Conservation (phyloP, 2,329 filamentous ascomycete genomes). For the Aspergillus texensis region DNA sequence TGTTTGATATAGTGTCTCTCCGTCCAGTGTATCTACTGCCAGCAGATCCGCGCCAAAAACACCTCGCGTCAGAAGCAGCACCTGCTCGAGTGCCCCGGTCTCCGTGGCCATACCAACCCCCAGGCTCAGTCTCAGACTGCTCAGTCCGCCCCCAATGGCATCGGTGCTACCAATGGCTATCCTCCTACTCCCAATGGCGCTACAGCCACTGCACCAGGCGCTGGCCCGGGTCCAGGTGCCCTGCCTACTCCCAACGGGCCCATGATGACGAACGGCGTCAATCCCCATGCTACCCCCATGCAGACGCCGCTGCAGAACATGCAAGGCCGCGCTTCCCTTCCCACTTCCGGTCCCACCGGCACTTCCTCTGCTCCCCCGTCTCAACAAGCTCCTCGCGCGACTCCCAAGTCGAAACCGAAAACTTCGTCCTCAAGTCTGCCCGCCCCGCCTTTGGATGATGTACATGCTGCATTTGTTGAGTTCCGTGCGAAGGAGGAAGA, state of each 20-base stretch:
- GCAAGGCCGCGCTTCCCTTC: constrained; percentile 43
- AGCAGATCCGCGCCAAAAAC: constrained; percentile 57
- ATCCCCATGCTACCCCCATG: constrained; percentile 47
- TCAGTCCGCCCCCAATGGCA: constrained; percentile 43
- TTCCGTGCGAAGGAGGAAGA: constrained; percentile 52
- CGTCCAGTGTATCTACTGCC: constrained; percentile 57
- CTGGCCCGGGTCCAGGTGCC: constrained; percentile 34
- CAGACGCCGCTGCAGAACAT: constrained; percentile 46
- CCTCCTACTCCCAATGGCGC: constrained; percentile 45
- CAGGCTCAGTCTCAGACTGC: constrained; percentile 44
- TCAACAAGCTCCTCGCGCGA: constrained; percentile 38
- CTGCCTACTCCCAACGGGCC: constrained; percentile 47
- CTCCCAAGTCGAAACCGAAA: constrained; percentile 43
- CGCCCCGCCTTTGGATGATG: constrained; percentile 51
- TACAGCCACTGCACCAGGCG: constrained; percentile 34
- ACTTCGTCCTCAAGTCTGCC: constrained; percentile 45
- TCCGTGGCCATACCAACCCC: constrained; percentile 49
- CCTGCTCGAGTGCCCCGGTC: constrained; percentile 53
- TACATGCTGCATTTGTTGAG: constrained; percentile 53
- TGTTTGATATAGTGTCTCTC: constrained; percentile 49
- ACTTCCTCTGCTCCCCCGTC: constrained; percentile 33
- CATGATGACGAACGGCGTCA: constrained; percentile 49
- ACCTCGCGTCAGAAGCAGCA: constrained; percentile 56
- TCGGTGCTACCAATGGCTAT: constrained; percentile 46
- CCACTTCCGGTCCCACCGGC: constrained; percentile 39